A percentile compares a stretch with the other conserved stretches of the same genome.
Conservation (phyloP, 805 yeast genomes). For the Myxozyma nipponensis region DNA sequence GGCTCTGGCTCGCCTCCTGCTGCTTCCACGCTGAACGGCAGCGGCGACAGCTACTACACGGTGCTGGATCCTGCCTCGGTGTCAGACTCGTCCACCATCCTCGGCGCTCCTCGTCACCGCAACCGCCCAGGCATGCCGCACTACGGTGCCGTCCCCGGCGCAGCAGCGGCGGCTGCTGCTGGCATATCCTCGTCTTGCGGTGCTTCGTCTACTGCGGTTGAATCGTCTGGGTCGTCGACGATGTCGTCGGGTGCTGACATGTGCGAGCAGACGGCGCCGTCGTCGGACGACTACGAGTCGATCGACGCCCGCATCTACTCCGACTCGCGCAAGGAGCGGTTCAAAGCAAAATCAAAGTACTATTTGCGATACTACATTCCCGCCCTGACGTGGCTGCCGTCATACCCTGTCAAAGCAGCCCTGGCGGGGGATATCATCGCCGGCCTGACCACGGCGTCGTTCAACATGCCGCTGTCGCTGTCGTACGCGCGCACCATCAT, state of each 20-base stretch:
- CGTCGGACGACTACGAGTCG: constrained; percentile 1
- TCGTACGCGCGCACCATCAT: constrained; percentile 80
- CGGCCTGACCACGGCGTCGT: constrained; percentile 82
- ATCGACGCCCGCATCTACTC: constrained; percentile 22
- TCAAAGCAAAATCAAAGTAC: constrained; percentile 22
- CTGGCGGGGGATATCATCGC: constrained; percentile 67
- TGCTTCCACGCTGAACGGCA: too few relatives aligned
- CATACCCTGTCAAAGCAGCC: constrained; percentile 38
- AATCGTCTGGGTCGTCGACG: constrained; percentile 14
- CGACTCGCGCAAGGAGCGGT: constrained; percentile 22
- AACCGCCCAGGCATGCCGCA: constrained; percentile 14
- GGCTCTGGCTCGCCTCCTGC: not conserved
- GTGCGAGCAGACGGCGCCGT: constrained; percentile 14
- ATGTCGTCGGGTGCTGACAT: constrained; percentile 27
- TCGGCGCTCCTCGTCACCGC: constrained; percentile 27
- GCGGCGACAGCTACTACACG: constrained; percentile 11
- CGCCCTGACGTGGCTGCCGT: constrained; percentile 50
- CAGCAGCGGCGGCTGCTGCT: too few relatives aligned
- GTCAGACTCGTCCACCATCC: constrained; percentile 19
- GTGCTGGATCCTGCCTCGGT: constrained; percentile 15
- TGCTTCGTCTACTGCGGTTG: constrained; percentile 17
- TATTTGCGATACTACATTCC: constrained; percentile 53
- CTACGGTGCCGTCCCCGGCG: constrained; percentile 1
- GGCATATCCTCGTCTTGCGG: too few relatives aligned
- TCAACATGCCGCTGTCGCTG: constrained; percentile 86